Conservation (phyloP, 2,329 filamentous ascomycete species). For the Colletotrichum eremochloae region DNA sequence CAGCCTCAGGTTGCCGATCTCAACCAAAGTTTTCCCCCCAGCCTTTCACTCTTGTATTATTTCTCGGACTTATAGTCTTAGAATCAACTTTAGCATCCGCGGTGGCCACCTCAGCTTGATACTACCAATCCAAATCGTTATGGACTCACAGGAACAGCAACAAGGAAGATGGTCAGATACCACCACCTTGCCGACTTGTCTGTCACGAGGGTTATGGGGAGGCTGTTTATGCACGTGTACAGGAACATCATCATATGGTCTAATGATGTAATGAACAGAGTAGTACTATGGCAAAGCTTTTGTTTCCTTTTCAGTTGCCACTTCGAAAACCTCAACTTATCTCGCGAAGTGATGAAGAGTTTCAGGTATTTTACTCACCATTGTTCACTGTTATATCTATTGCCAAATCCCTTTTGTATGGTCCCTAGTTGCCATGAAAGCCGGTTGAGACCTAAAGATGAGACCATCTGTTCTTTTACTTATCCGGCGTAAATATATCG, state of each 20-base stretch:
- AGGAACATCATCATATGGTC: too few species aligned
- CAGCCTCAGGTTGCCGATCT: slow-evolving; percentile 61
- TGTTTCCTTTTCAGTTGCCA: background rate
- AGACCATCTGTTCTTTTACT: too few species aligned
- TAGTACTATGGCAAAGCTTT: background rate
- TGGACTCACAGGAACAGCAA: slow-evolving; percentile 50
- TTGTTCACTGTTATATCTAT: too few species aligned
- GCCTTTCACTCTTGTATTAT: slow-evolving; percentile 71
- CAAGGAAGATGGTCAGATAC: background rate
- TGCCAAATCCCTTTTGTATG: too few species aligned
- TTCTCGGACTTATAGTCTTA: slow-evolving; percentile 67
- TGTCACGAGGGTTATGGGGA: background rate
- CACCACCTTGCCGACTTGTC: background rate
- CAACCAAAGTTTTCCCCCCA: slow-evolving; percentile 65
- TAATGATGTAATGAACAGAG: too few species aligned
- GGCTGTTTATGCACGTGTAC: background rate
- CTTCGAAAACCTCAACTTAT: background rate
- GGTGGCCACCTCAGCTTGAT: slow-evolving; percentile 58
- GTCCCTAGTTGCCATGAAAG: too few species aligned
- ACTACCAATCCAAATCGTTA: slow-evolving; percentile 66
- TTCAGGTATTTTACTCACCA: too few species aligned
- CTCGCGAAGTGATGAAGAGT: background rate
- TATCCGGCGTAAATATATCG: too few species aligned
- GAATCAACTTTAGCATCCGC: slow-evolving; percentile 57
- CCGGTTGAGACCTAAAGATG: too few species aligned